Conservation (phyloP, 2,329 filamentous ascomycete species). For the Botrytis squamosa region DNA sequence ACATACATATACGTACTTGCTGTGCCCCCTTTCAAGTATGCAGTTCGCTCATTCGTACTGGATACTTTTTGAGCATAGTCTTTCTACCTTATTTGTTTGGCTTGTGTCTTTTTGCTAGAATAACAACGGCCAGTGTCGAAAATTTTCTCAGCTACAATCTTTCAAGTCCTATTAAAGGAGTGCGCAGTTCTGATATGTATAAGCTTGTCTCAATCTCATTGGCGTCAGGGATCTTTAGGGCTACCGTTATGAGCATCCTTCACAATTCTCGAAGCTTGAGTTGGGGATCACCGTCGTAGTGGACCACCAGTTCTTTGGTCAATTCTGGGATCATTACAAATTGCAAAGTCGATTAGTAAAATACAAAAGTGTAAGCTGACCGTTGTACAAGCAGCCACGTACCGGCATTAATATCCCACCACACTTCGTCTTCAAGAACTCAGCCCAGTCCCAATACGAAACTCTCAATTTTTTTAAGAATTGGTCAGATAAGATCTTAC, state of each 20-base stretch:
- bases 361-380: constrained; percentile 17
- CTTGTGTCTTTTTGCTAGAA: neutral
- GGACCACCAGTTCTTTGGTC: neutral
- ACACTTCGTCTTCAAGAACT: neutral
- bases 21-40: neutral
- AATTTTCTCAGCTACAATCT: neutral
- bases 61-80: neutral
- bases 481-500: constrained; percentile 6
- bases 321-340: constrained; percentile 9
- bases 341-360: constrained; percentile 16
- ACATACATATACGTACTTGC: neutral
- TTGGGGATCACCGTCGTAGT: neutral
- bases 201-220: neutral
- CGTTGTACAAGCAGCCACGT: constrained; percentile 1
- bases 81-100: neutral
- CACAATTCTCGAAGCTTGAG: neutral
- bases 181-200: neutral
- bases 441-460: neutral
- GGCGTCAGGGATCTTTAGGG: neutral
- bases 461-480: neutral
- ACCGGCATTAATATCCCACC: neutral
- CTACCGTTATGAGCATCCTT: neutral
- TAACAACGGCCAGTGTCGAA: neutral
- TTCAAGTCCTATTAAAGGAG: neutral
- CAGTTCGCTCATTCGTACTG: neutral